Base-by-base conservation (phyloP, 2,329 filamentous ascomycete genomes). In the Pestalotiopsis sp. region DNA sequence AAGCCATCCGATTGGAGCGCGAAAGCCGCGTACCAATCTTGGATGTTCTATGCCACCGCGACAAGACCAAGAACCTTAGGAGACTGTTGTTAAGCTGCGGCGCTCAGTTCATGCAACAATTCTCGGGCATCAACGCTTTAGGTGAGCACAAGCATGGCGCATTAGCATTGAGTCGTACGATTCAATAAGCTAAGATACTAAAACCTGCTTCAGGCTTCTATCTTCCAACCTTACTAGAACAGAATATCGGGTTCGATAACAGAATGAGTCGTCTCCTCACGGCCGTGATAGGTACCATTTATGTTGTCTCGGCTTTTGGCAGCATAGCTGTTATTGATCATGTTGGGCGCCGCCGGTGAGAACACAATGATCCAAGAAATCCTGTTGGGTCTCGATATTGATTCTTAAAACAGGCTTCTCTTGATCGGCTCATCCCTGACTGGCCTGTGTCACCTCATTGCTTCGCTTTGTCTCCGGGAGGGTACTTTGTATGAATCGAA, bases 161-260 rank as follows among this genome's bases (percentile, higher is more conserved):
- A 14, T 14, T 12, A 11, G 6, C 57, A 14, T 14, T 23, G 25
- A 60, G 27, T 12, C 17, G 20, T 27, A 12, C 31, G 25, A 11
- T 20, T 27, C 4, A n/a, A 3, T n/a, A n/a, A 27, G 14, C 49
- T 31, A 2, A 31, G 27, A 36, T 27, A 14, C 59, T 9, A 36
- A 36, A 20, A n/a, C 14, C 27, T 61, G 59, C 20, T 27, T 13
- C 14, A 70, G 81, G 81, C 3, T 83, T 83, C 69, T 83, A 83
- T 68, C 77, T 90, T 0, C 87, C 88, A 0, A 88, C 86, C 0
- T 81, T 91, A 0, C 76, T 90, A 2, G 86, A 87, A 66, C 75
- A 86, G 60, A 87, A 82, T 6, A 86, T 91, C 7, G 87, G 87
- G 0, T 82, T 89, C 31, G 77, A 77, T 38, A 81, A 88, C 68